Percentiles rank a stretch among this genome's conserved stretches.
These are phyloP conservation scores for Cytospora chrysosperma DNA, from an alignment of 2,329 filamentous ascomycete genomes.

Conservation along the genomic window DNA sequence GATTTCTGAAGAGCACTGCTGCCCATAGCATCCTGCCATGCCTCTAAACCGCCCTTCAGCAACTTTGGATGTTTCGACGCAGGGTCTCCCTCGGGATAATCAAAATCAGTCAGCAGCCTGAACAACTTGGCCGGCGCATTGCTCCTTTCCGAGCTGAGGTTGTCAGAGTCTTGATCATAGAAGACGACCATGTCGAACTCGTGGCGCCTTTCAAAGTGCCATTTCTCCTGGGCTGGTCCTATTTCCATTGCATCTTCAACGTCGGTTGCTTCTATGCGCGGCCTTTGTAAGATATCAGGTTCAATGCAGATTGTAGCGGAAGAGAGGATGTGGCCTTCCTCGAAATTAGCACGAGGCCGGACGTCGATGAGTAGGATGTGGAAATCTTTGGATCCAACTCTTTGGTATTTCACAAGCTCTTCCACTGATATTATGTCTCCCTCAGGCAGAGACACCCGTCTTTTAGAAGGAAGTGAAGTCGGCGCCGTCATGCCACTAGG, in stretches of 20 bases:
- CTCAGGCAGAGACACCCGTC: conserved; percentile 52
- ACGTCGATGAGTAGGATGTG: conserved; percentile 83
- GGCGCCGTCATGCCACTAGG: background rate
- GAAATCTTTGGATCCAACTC: conserved; percentile 49
- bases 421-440: conserved; percentile 63
- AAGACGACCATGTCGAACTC: conserved; percentile 86
- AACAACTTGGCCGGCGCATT: conserved; percentile 69
- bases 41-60: conserved; percentile 77
- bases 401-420: conserved; percentile 70
- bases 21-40: conserved; percentile 85
- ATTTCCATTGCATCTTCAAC: conserved; percentile 69
- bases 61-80: conserved; percentile 65
- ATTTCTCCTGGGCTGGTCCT: conserved; percentile 71
- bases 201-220: conserved; percentile 68
- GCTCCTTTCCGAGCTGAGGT: conserved; percentile 46
- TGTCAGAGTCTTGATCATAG: conserved; percentile 71
- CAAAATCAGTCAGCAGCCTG: conserved; percentile 80
- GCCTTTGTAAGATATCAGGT: conserved; percentile 68
- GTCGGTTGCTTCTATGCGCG: conserved; percentile 61
- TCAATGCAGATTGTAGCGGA: conserved; percentile 87
- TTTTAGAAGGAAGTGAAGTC: conserved; percentile 32
- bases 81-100: conserved; percentile 48
- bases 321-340: conserved; percentile 84
- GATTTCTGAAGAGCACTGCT: conserved; percentile 56
- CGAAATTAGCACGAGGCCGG: conserved; percentile 74